Evolutionary conservation across 495 filamentous ascomycete genomes (phyloP), one percentile per base, ranked within the genome.

Genomic region (Podospora appendiculata): DNA sequence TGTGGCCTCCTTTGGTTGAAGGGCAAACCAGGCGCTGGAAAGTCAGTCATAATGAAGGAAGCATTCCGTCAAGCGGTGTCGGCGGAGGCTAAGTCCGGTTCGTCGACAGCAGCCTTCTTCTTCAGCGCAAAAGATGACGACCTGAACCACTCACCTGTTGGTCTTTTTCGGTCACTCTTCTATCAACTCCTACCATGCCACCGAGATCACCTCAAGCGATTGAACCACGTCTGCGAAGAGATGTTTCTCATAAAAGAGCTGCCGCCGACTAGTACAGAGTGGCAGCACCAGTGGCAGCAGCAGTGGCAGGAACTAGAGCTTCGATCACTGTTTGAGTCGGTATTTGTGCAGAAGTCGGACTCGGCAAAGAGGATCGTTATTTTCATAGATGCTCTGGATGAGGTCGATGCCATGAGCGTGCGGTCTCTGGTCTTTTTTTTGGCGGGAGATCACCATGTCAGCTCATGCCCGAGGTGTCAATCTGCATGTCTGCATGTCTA

Each of bases 381-480:
- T 42, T 65, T 70, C 41, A 57, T 73, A 41, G 70, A 73, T 58
- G 70, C 68, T 17, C 58, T 73, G 12, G 70, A 73, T 52, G 70
- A 73, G 52, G 65, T 68, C 41, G 54, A 63, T 32, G 45, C 54
- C n/a, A 9, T 4, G 6, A 18, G 17, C 50, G 40, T 46, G 19
- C 47, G 16, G 8, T 11, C 14, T 14, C 8, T 35, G 11, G 18
- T 16, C 9, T 45, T 50, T 18, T 18, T 47, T 52, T 39, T 50
- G 45, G 40, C 41, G 47, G 6, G 34, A 48, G n/a, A 35, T 48
- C 32, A 36, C 32, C 6, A 35, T 17, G 35, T 48, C 46, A 8
- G 46, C 46, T 14, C 34, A n/a, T 16, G 32, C 5, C 1, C 9
- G 6, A 35, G 32, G 46, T 7, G 32, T 17, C 9, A n/a, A 39